Evolutionary conservation across 805 yeast genomes (phyloP).

Genomic region (Candida sanyiensis): DNA sequence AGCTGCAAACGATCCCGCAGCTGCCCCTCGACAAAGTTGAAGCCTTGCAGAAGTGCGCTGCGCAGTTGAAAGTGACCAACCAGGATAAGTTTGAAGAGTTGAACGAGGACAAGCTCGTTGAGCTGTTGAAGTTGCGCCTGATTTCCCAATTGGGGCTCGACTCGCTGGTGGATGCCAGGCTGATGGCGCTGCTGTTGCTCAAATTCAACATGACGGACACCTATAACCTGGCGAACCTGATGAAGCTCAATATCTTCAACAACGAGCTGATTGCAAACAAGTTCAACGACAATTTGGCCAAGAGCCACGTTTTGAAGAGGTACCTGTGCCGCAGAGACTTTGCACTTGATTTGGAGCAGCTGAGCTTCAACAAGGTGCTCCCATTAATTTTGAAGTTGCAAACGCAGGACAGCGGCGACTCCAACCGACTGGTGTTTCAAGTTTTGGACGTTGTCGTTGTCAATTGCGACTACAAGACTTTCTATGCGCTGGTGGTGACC

Average conservation of each 20-base stretch:
- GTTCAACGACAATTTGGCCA: conserved; percentile 17
- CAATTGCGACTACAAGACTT: conserved; percentile 32
- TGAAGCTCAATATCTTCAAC: conserved; percentile 16
- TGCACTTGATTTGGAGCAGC: conserved; percentile 8
- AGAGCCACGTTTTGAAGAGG: conserved; percentile 13
- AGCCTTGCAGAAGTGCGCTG: conserved; percentile 18
- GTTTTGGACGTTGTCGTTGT: conserved; percentile 19
- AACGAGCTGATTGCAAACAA: conserved; percentile 12
- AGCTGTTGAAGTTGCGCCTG: conserved; percentile 30
- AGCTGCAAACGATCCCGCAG: conserved; percentile 7
- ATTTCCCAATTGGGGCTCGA: conserved; percentile 32
- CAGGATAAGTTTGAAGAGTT: conserved; percentile 12
- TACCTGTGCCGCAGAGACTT: conserved; percentile 11
- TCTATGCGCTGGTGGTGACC: conserved; percentile 35
- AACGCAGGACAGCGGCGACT: conserved; percentile 8
- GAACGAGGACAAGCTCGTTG: conserved; percentile 20
- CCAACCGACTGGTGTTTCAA: conserved; percentile 14
- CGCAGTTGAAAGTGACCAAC: conserved; percentile 14
- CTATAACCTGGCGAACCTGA: conserved; percentile 17
- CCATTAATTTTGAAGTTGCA: conserved; percentile 9
- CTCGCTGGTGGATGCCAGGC: conserved; percentile 29
- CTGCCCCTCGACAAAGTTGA: conserved; percentile 21
- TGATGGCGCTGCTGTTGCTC: conserved; percentile 24
- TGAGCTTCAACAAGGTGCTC: conserved; percentile 10
- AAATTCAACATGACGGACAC: conserved; percentile 20